Conservation (phyloP, 805 yeast genomes). For the Candida fluviatilis region DNA sequence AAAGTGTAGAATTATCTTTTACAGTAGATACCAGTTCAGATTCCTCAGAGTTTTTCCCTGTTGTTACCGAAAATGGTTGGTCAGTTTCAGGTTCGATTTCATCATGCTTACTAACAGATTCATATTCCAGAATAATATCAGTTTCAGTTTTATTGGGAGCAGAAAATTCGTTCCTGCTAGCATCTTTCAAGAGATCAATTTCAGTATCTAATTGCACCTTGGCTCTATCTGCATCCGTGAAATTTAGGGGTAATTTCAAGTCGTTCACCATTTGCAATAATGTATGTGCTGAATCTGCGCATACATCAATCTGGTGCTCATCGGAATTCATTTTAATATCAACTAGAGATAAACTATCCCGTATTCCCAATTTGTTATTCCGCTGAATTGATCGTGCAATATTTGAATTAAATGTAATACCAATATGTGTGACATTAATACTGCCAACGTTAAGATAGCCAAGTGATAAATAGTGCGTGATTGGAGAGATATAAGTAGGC, state of each 20-base stretch:
- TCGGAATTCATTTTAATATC: conserved; percentile 49
- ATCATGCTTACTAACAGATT: conserved; percentile 2
- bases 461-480: conserved; percentile 33
- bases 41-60: background rate
- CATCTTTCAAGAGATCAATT: conserved; percentile 38
- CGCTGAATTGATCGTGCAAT: conserved; percentile 15
- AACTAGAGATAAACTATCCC: conserved; percentile 23
- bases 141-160: background rate
- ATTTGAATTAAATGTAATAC: conserved; percentile 24
- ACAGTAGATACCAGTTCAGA: background rate
- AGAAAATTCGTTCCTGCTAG: conserved; percentile 33
- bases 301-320: conserved; percentile 47
- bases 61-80: background rate
- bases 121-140: too few species aligned
- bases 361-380: conserved; percentile 16
- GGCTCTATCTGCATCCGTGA: conserved; percentile 58
- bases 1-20: conserved; percentile 6
- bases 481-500: conserved; percentile 23
- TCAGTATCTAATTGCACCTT: conserved; percentile 30
- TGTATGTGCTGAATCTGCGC: conserved; percentile 84
- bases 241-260: conserved; percentile 62
- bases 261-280: conserved; percentile 65
- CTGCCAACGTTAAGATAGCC: conserved; percentile 57
- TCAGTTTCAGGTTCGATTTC: too few species aligned
- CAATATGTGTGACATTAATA: conserved; percentile 35